A percentile compares a stretch with the other conserved stretches of the same genome.
phyloP scores from a whole-genome alignment of 768 basidiomycete species.

The Suillus decipiens region DNA sequence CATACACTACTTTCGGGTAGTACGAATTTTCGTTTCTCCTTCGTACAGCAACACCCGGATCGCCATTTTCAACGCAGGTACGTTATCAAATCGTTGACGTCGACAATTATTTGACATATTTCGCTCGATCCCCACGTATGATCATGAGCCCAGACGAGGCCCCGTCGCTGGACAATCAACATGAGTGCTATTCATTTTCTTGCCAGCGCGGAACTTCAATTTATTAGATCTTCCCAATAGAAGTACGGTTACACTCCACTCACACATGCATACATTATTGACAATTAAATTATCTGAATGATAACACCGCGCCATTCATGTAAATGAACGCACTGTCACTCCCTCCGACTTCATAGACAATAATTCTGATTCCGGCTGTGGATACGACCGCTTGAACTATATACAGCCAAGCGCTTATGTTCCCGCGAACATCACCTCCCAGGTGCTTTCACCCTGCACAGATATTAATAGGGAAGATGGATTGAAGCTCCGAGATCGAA shows the following conservation, averaged over 20 bases:
- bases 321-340: not conserved
- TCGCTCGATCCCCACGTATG: not conserved
- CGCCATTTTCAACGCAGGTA: not conserved
- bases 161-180: not conserved
- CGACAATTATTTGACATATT: not conserved
- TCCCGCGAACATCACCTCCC: not conserved
- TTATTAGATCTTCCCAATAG: not conserved
- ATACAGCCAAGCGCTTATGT: not conserved
- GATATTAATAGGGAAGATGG: not conserved
- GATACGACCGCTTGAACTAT: not conserved
- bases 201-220: not conserved
- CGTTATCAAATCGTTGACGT: not conserved
- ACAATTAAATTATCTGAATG: not conserved
- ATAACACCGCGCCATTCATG: not conserved
- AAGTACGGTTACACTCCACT: not conserved
- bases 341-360: not conserved
- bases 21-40: not conserved
- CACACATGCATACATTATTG: not conserved
- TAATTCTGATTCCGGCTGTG: not conserved
- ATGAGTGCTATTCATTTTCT: not conserved
- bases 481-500: not conserved
- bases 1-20: not conserved
- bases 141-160: no score
- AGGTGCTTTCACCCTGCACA: not conserved
- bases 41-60: not conserved